Percentiles rank a stretch among this genome's conserved stretches.
phyloP scores from a whole-genome alignment of 208 protist species.

The Leishmania aethiopica region DNA sequence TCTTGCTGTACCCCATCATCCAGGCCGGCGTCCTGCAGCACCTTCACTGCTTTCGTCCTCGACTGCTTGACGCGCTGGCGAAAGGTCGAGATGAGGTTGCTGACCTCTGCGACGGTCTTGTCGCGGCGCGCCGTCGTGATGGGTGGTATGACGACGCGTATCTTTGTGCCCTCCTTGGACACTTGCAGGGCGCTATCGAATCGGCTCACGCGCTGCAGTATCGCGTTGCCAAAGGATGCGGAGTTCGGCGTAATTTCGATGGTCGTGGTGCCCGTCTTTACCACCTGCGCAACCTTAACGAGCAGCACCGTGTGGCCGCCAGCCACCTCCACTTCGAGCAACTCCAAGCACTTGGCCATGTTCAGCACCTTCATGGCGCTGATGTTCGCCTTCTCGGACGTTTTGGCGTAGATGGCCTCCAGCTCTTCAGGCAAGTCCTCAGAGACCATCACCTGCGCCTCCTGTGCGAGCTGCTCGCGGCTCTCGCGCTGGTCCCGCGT shows the following conservation, averaged over 20 bases:
- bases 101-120: conserved; percentile 64
- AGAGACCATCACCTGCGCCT: conserved; percentile 65
- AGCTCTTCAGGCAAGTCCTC: conserved; percentile 84
- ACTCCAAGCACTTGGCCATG: conserved; percentile 88
- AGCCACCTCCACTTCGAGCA: conserved; percentile 71
- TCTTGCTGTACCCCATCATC: conserved; percentile 64
- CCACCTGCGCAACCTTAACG: conserved; percentile 74
- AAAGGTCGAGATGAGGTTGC: conserved; percentile 43
- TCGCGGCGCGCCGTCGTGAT: conserved; percentile 78
- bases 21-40: conserved; percentile 66
- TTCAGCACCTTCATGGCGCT: conserved; percentile 88
- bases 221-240: conserved; percentile 46
- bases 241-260: conserved; percentile 75
- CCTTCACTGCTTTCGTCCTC: conserved; percentile 58
- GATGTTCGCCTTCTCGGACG: conserved; percentile 76
- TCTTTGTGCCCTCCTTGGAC: conserved; percentile 65
- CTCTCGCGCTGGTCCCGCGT: conserved; percentile 58
- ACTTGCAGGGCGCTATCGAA: conserved; percentile 80
- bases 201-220: conserved; percentile 73
- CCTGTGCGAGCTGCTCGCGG: conserved; percentile 67
- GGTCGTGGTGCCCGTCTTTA: conserved; percentile 61
- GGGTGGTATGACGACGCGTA: conserved; percentile 68
- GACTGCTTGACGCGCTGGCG: conserved; percentile 60
- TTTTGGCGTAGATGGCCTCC: conserved; percentile 55
- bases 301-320: conserved; percentile 68